Conservation (phyloP, 306 rosid genomes). For the Sophora flavescens region DNA sequence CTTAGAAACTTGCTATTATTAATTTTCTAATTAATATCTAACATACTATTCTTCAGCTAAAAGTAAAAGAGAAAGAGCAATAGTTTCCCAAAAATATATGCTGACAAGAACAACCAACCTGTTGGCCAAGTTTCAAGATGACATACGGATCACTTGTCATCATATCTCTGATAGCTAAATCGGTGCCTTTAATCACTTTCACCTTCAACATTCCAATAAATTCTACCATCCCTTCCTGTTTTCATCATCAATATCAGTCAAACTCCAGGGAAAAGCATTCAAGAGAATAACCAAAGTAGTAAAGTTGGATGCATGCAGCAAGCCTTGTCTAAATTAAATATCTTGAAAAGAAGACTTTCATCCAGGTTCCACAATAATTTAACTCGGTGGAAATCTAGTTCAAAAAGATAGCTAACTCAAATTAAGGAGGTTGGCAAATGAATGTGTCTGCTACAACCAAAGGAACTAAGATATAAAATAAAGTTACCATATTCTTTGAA, state of each 20-base stretch:
- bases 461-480: conserved; percentile 36
- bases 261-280: conserved; percentile 33
- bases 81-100: conserved; percentile 33
- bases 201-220: conserved; percentile 87
- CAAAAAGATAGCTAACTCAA: conserved; percentile 10
- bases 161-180: conserved; percentile 95
- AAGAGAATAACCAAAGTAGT: conserved; percentile 27
- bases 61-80: conserved; percentile 34
- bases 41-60: conserved; percentile 30
- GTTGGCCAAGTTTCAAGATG: conserved; percentile 81
- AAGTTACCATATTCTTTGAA: conserved; percentile 59
- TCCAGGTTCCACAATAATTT: conserved; percentile 16
- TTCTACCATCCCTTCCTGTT: conserved; percentile 82
- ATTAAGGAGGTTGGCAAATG: conserved; percentile 10
- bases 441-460: conserved; percentile 28
- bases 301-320: conserved; percentile 33
- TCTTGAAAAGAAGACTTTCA: conserved; percentile 19
- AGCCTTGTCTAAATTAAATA: neutral
- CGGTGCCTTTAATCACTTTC: conserved; percentile 84
- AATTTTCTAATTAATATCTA: too few relatives aligned
- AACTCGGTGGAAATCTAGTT: conserved; percentile 10
- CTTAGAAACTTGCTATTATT: too few relatives aligned
- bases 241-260: conserved; percentile 51
- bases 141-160: conserved; percentile 97
- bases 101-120: conserved; percentile 60